Conservation (phyloP, 2,329 filamentous ascomycete genomes). For the Simplicillium aogashimaense region DNA sequence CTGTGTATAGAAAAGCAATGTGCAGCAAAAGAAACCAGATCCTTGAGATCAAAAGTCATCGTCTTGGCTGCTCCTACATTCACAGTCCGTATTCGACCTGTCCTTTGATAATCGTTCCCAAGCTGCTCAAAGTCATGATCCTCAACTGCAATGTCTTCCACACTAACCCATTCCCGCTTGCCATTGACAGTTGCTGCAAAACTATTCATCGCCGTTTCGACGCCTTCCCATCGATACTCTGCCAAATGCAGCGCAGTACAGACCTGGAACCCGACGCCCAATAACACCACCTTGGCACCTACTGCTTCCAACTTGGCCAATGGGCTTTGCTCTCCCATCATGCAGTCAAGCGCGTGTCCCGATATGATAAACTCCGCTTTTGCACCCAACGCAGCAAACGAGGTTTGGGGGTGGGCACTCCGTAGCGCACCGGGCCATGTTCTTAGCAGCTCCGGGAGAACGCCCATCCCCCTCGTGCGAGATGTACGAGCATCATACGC, state of each 20-base stretch:
- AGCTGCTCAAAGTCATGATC: conserved; percentile 6
- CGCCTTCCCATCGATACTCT: conserved; percentile 4
- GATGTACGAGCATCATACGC: conserved; percentile 6
- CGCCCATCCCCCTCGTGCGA: conserved; percentile 6
- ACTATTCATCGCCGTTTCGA: conserved; percentile 3
- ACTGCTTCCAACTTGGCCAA: conserved; percentile 4
- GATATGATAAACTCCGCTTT: conserved; percentile 1
- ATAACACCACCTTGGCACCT: conserved; percentile 5
- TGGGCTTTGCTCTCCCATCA: conserved; percentile 1
- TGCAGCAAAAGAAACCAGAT: no score
- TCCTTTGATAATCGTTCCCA: conserved; percentile 2
- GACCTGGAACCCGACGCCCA: conserved; percentile 7
- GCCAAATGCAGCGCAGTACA: conserved; percentile 9
- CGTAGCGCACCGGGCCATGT: conserved; percentile 9
- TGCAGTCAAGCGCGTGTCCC: conserved; percentile 3
- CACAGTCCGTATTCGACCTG: no score
- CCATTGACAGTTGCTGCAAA: conserved; percentile 6
- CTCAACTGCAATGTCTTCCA: conserved; percentile 4
- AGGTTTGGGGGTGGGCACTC: conserved; percentile 11
- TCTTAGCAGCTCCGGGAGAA: conserved; percentile 7
- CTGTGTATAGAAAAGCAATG: no score
- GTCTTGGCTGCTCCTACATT: no score
- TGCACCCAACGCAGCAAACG: conserved; percentile 7
- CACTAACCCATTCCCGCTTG: conserved; percentile 7
- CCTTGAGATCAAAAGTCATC: no score